Evolutionary conservation across 2,329 filamentous ascomycete species (phyloP), one percentile per base, ranked within the genome.

Genomic region (Alternaria angustiovoidea): DNA sequence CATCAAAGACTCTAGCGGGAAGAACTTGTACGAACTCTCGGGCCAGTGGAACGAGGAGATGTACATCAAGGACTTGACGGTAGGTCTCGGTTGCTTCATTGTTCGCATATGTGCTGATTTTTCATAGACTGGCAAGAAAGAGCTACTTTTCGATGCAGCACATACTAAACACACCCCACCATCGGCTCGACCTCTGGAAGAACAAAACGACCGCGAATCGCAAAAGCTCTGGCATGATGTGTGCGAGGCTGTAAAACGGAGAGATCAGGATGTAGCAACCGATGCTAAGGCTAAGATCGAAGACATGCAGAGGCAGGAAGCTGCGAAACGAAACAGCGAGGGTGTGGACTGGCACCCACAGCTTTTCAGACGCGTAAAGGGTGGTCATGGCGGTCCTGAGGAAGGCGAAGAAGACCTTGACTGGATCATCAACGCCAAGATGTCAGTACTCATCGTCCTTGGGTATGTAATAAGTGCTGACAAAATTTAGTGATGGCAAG

Each of bases 211-310:
- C 61, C 88, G 93, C 46, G 95, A 99, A 79, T 97, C 94, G 12
- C 93, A 97, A 77, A 89, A 84, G 64, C 82, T 99, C 46, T 99
- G 95, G 95, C 81, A 88, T 32, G 89, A 88, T 51, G 96, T 94
- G 0, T 91, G 90, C 8, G 85, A 89, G 67, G 95, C 94, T 0
- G 89, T 99, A 63, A 91, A 90, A 73, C 89, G 91, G 49, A 88
- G 89, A 59, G 94, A 99, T 70, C 95, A 99, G 72, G 91, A 92
- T 68, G 80, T 90, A 8, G 95, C 95, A 4, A 99, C 95, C 0
- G 91, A 95, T 64, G 94, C 97, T 75, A 99, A 99, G 82, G 94
- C 92, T n/a, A 91, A 91, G 76, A 92, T 99, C 60, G 95, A 99
- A 77, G 94, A 98, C 71, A 89, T 87, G 73, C 95, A 99, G 79